Evolutionary conservation across 2,329 filamentous ascomycete genomes (phyloP).

Genomic region (Herpotrichia juniperi): DNA sequence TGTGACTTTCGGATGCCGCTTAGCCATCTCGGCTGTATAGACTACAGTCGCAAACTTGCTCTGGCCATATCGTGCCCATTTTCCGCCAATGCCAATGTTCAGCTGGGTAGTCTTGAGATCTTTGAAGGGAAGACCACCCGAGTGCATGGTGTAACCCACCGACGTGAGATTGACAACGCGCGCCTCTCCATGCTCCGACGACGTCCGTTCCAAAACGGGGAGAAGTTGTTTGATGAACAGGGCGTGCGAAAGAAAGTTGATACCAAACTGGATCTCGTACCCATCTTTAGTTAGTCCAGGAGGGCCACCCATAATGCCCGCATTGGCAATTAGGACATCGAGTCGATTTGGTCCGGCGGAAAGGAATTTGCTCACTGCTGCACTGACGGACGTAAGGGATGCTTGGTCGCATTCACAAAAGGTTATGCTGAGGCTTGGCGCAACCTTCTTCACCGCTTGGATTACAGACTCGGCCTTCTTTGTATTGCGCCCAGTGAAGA

Average conservation of each 20-base stretch:
- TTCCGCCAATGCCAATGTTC: neutral
- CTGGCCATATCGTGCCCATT: conserved; percentile 51
- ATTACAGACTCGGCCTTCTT: conserved; percentile 26
- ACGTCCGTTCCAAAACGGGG: conserved; percentile 47
- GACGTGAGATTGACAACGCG: conserved; percentile 49
- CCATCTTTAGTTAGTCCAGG: conserved; percentile 47
- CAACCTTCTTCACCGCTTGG: neutral
- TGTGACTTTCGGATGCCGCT: conserved; percentile 49
- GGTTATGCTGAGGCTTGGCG: neutral
- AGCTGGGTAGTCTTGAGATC: neutral
- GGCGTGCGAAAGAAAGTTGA: conserved; percentile 55
- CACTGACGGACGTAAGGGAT: conserved; percentile 28
- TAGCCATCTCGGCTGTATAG: conserved; percentile 46
- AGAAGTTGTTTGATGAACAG: conserved; percentile 51
- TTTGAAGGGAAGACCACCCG: neutral
- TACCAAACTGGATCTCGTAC: conserved; percentile 56
- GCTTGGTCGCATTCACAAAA: conserved; percentile 2
- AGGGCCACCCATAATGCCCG: conserved; percentile 45
- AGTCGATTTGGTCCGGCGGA: conserved; percentile 21
- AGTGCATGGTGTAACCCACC: conserved; percentile 27
- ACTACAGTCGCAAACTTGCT: conserved; percentile 56
- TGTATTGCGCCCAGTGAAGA: conserved; percentile 45
- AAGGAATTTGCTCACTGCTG: conserved; percentile 25
- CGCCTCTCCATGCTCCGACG: conserved; percentile 45
- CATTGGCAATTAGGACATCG: conserved; percentile 52